These are phyloP conservation scores for Mortierella claussenii DNA, from an alignment of 192 early-diverging fungal genomes.

Conservation along the genomic window DNA sequence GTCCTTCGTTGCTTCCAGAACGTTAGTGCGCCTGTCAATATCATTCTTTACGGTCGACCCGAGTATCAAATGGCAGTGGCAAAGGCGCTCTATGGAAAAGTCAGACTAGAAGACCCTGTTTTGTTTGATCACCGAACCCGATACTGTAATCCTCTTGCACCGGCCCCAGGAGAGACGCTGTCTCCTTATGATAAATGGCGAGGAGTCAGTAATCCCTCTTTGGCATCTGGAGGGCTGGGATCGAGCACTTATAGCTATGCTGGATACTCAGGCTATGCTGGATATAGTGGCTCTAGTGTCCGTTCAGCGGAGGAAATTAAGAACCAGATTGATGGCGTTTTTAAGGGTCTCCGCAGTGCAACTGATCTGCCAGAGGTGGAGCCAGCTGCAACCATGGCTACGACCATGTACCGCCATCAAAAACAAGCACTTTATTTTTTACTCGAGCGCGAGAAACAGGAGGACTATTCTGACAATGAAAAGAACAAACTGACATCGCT, in stretches of 20 bases:
- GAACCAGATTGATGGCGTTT: constrained; percentile 69
- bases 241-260: constrained; percentile 10
- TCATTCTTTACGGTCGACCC: constrained; percentile 43
- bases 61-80: constrained; percentile 34
- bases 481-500: constrained; percentile 55
- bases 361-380: constrained; percentile 62
- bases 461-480: constrained; percentile 64
- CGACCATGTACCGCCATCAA: constrained; percentile 82
- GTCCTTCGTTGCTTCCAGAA: no score
- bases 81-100: constrained; percentile 41
- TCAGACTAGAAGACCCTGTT: constrained; percentile 38
- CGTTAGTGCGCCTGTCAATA: constrained; percentile 48
- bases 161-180: constrained; percentile 32
- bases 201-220: constrained; percentile 21
- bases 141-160: constrained; percentile 48
- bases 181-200: constrained; percentile 40
- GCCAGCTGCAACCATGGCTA: constrained; percentile 55
- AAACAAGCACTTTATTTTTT: constrained; percentile 87
- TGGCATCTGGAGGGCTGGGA: constrained; percentile 6
- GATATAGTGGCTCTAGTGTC: constrained; percentile 16
- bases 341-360: constrained; percentile 63
- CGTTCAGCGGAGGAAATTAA: constrained; percentile 53
- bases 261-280: constrained; percentile 29
- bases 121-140: constrained; percentile 37
- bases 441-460: constrained; percentile 75